Evolutionary conservation across 306 rosid genomes (phyloP), one percentile per base, ranked within the genome.

Genomic region (Crataegus laevigata): DNA sequence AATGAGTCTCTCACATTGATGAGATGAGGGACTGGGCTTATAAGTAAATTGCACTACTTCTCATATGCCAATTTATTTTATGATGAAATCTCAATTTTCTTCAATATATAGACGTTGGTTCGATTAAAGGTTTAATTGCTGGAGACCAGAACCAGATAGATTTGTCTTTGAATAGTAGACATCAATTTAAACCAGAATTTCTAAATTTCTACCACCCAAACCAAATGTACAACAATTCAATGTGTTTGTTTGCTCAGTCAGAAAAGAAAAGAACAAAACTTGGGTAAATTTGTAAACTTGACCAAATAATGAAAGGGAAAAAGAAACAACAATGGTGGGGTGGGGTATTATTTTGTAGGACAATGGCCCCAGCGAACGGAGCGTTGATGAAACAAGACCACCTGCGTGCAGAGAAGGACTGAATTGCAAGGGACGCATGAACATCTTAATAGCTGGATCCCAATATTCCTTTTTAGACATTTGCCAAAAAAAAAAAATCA

Each of bases 371-470:
- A 2, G 50, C 14, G 40, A 22, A 24, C 52, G 10, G 30, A 71
- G 24, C 18, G 12, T 71, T 29, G 73, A 81, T 66, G 81, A 72
- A 81, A 76, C 84, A 71, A 43, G 69, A 14, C 57, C 74, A 63
- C 42, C 68, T 63, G 68, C 42, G 26, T 63, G 24, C 42, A 60
- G 52, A 73, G 81, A 34, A 75, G 76, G 76, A 71, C 69, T 29
- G 80, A 71, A 7, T 38, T 8, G 40, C 72, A 38, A 57, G 68
- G 76, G 79, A 76, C 70, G 24, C 28, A 59, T 34, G 66, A 15
- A 70, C 30, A 11, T 57, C 40, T 15, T 4, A 47, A 71, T 81
- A 77, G 76, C 78, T 77, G 85, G 85, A 66, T 59, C 34, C 66
- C 81, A 81, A 61, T 4, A 6, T 4, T 11, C 55, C 8, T 70